These are phyloP conservation scores for Ustilago loliicola DNA, from an alignment of 1,284 basidiomycete genomes.

Conservation along the genomic window DNA sequence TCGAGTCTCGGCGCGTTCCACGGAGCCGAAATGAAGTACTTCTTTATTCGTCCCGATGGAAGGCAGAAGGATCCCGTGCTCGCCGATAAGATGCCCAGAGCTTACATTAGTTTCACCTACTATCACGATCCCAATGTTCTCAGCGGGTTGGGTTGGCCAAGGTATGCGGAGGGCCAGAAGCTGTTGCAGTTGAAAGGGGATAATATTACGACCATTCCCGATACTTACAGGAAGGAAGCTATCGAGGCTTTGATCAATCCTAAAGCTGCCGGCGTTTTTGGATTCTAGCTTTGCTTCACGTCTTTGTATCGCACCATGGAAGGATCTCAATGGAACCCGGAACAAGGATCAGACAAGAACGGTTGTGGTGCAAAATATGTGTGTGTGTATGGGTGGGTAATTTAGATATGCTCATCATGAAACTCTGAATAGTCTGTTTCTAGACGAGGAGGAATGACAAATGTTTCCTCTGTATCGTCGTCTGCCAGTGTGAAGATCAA, in stretches of 20 bases:
- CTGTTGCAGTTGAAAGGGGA: slow-evolving; percentile 47
- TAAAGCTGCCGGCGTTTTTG: slow-evolving; percentile 27
- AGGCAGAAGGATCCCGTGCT: slow-evolving; percentile 29
- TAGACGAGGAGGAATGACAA: slow-evolving; percentile 62
- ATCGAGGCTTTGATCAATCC: slow-evolving; percentile 38
- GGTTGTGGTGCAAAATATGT: background rate
- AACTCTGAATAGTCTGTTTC: slow-evolving; percentile 51
- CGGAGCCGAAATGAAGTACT: slow-evolving; percentile 34
- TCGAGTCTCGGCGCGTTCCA: slow-evolving; percentile 33
- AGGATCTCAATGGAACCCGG: background rate
- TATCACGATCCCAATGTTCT: slow-evolving; percentile 39
- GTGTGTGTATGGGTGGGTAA: background rate
- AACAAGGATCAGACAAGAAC: slow-evolving; percentile 1
- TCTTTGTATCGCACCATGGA: background rate
- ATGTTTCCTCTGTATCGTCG: slow-evolving; percentile 51
- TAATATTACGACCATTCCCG: slow-evolving; percentile 36
- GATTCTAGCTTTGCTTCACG: slow-evolving; percentile 19
- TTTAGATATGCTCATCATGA: slow-evolving; percentile 36
- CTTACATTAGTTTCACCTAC: slow-evolving; percentile 40
- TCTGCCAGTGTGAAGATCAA: slow-evolving; percentile 32
- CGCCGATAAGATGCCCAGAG: slow-evolving; percentile 26
- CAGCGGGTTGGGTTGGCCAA: slow-evolving; percentile 30
- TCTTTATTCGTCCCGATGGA: slow-evolving; percentile 30
- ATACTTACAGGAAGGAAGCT: slow-evolving; percentile 46
- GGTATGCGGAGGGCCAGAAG: slow-evolving; percentile 13